Percentiles rank a stretch among this genome's conserved stretches.
These are phyloP conservation scores for Lachnellula subtilissima DNA, from an alignment of 2,329 filamentous ascomycete species.

Conservation along the genomic window DNA sequence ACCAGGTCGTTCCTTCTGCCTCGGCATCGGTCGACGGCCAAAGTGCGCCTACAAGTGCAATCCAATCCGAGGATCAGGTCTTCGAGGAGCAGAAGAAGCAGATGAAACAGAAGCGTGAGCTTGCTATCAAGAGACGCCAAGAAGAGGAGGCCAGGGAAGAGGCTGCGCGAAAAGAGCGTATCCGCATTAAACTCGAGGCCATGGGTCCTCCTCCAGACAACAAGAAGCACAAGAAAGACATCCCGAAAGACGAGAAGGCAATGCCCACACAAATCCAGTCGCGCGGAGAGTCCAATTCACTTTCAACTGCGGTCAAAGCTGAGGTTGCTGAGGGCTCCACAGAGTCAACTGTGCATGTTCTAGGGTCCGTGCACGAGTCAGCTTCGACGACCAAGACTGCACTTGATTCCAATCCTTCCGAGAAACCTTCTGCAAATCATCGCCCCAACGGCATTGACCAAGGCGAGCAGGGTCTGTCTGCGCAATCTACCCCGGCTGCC, in stretches of 20 bases:
- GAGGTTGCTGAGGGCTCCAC: constrained; percentile 10
- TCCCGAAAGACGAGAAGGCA: constrained; percentile 43
- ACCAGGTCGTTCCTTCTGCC: constrained; percentile 30
- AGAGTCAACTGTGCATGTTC: constrained; percentile 10
- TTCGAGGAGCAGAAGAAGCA: constrained; percentile 60
- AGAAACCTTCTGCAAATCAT: constrained; percentile 8
- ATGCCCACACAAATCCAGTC: constrained; percentile 31
- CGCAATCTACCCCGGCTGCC: constrained; percentile 31
- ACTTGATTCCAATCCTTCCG: constrained; percentile 8
- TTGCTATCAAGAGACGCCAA: constrained; percentile 61
- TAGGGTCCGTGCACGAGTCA: constrained; percentile 7
- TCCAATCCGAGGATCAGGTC: constrained; percentile 48
- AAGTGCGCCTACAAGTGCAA: constrained; percentile 27
- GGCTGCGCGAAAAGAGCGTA: constrained; percentile 64
- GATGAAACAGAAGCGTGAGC: constrained; percentile 67
- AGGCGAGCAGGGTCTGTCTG: constrained; percentile 27
- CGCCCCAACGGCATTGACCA: constrained; percentile 22
- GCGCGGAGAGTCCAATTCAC: constrained; percentile 17
- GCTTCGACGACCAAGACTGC: not conserved
- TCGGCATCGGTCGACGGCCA: constrained; percentile 33
- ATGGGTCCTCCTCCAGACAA: constrained; percentile 61
- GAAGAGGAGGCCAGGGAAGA: constrained; percentile 70
- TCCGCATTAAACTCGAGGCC: constrained; percentile 66
- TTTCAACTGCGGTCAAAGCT: constrained; percentile 1
- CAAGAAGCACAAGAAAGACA: constrained; percentile 50